These are phyloP conservation scores for Parsonsia alboflavescens DNA, from an alignment of 257 asterid species.

Conservation along the genomic window DNA sequence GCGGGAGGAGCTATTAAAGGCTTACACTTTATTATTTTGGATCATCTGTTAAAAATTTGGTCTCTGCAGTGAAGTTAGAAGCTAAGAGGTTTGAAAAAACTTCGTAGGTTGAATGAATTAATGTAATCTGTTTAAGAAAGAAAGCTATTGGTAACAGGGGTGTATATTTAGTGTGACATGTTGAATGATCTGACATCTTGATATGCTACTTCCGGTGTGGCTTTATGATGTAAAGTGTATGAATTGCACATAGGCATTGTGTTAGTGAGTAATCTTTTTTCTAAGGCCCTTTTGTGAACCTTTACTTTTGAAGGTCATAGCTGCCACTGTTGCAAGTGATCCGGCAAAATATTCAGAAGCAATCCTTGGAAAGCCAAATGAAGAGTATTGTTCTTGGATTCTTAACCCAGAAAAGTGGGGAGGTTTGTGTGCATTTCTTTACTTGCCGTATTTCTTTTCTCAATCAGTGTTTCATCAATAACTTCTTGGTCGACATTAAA, in stretches of 20 bases:
- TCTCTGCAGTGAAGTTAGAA: background rate
- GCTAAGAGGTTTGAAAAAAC: background rate
- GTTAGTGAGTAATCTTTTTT: background rate
- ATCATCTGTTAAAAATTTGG: background rate
- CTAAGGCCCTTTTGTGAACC: background rate
- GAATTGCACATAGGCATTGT: background rate
- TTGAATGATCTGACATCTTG: background rate
- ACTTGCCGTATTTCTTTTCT: conserved; percentile 5
- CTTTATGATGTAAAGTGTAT: background rate
- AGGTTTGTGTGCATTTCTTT: conserved; percentile 43
- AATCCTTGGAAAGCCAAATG: conserved; percentile 76
- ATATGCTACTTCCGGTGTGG: background rate
- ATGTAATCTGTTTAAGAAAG: background rate
- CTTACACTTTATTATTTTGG: background rate
- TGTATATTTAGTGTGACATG: background rate
- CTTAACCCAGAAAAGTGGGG: conserved; percentile 97
- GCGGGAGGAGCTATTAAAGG: background rate
- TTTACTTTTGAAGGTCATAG: conserved; percentile 61
- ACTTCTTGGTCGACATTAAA: background rate
- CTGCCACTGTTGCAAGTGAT: conserved; percentile 86
- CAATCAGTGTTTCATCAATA: background rate
- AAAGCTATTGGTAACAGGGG: too few relatives aligned
- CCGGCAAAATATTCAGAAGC: conserved; percentile 73
- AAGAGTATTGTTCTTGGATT: conserved; percentile 89
- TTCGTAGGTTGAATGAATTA: background rate